Evolutionary conservation across 805 yeast species (phyloP).

Genomic region (Zygoascus tannicola): DNA sequence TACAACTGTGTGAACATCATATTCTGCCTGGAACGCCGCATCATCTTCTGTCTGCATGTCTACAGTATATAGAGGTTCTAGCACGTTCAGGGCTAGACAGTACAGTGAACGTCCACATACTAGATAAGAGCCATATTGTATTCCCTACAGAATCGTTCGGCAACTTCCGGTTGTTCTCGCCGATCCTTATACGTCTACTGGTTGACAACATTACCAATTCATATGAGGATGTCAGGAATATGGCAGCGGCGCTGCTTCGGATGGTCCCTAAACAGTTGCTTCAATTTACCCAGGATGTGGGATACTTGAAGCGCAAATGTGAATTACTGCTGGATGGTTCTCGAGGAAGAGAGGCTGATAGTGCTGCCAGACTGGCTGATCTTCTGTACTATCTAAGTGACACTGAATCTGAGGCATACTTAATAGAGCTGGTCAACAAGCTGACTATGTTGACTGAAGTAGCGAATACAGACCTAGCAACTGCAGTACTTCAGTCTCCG

Average conservation of each 20-base stretch:
- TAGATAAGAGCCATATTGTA: constrained; percentile 33
- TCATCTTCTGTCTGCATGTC: constrained; percentile 42
- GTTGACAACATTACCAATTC: constrained; percentile 58
- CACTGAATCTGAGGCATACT: constrained; percentile 19
- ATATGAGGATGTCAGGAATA: constrained; percentile 65
- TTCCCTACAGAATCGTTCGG: constrained; percentile 39
- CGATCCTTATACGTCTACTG: constrained; percentile 38
- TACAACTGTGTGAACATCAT: constrained; percentile 31
- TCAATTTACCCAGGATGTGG: constrained; percentile 17
- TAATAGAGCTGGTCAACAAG: constrained; percentile 27
- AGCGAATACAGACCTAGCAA: constrained; percentile 31
- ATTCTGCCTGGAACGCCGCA: constrained; percentile 50
- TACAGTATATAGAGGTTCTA: constrained; percentile 38
- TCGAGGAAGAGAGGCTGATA: constrained; percentile 60
- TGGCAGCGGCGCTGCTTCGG: constrained; percentile 38
- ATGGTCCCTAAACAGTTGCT: constrained; percentile 34
- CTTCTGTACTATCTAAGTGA: constrained; percentile 35
- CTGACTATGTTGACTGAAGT: constrained; percentile 29
- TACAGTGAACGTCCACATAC: constrained; percentile 29
- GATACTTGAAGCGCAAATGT: constrained; percentile 21
- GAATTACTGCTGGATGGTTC: constrained; percentile 25
- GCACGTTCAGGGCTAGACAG: constrained; percentile 50
- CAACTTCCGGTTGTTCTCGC: constrained; percentile 33
- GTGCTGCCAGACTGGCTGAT: constrained; percentile 62
- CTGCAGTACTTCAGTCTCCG: constrained; percentile 41